phyloP scores from a whole-genome alignment of 2,329 filamentous ascomycete species.

The Botrytis porri region DNA sequence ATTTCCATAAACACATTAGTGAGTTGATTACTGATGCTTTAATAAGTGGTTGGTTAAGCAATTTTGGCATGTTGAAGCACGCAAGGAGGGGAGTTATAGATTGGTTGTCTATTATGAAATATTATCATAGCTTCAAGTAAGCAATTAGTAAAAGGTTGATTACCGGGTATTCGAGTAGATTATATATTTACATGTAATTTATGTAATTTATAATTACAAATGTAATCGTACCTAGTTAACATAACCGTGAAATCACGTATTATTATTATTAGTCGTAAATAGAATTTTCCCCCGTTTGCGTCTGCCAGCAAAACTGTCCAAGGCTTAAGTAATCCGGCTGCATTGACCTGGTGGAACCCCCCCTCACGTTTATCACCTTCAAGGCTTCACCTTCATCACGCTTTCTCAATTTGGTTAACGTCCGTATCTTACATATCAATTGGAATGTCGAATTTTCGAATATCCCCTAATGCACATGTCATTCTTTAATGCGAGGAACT shows the following conservation, averaged over 20 bases:
- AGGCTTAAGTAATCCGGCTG: background rate
- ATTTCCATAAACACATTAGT: background rate
- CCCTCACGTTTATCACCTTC: background rate
- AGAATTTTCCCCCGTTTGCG: background rate
- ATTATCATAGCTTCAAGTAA: slow-evolving; percentile 6
- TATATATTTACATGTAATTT: background rate
- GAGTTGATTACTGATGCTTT: background rate
- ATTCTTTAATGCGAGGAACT: slow-evolving; percentile 8
- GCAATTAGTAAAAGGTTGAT: background rate
- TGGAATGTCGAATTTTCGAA: background rate
- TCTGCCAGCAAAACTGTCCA: background rate
- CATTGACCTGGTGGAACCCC: no score
- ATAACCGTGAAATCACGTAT: no score
- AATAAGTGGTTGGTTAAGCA: background rate
- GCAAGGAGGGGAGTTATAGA: background rate
- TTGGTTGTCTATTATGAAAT: background rate
- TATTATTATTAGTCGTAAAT: no score
- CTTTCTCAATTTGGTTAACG: slow-evolving; percentile 2
- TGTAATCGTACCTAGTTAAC: background rate
- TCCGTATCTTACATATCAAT: background rate
- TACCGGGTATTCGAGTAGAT: background rate
- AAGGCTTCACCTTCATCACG: background rate
- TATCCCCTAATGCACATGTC: background rate
- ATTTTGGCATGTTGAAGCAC: background rate
- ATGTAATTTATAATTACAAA: no score